phyloP scores from a whole-genome alignment of 2,329 filamentous ascomycete species.

The Calonectria pauciramosa region DNA sequence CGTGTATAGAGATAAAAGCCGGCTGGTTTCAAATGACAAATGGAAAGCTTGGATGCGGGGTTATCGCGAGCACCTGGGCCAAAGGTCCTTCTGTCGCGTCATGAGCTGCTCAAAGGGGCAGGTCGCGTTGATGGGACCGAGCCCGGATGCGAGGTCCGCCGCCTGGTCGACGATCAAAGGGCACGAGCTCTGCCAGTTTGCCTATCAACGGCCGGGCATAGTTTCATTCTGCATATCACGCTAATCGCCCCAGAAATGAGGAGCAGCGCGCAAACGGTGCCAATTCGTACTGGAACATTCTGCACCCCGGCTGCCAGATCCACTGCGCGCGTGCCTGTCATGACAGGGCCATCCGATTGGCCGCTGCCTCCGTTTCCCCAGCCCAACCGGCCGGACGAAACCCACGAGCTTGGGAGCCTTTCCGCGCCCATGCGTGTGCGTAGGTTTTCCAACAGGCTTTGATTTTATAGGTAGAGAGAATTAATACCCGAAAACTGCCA shows the following conservation, averaged over 20 bases:
- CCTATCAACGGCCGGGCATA: background rate
- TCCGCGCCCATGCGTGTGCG: background rate
- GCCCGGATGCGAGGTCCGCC: background rate
- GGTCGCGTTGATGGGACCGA: background rate
- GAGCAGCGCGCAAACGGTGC: background rate
- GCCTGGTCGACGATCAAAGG: background rate
- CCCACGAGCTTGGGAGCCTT: background rate
- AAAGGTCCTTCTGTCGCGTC: constrained; percentile 5
- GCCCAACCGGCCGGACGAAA: background rate
- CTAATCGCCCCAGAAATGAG: constrained; percentile 5
- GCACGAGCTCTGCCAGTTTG: background rate
- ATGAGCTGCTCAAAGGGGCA: background rate
- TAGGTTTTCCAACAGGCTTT: background rate
- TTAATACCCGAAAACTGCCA: background rate
- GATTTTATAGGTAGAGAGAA: background rate
- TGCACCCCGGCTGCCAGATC: background rate
- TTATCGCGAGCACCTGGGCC: background rate
- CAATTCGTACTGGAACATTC: background rate
- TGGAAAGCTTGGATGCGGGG: background rate
- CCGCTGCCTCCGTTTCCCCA: background rate
- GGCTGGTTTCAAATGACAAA: background rate
- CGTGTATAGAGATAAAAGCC: background rate
- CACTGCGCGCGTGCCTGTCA: background rate
- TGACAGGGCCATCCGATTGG: background rate
- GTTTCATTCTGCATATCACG: background rate